phyloP scores from a whole-genome alignment of 2,329 filamentous ascomycete genomes.

The Aquanectria penicillioides region DNA sequence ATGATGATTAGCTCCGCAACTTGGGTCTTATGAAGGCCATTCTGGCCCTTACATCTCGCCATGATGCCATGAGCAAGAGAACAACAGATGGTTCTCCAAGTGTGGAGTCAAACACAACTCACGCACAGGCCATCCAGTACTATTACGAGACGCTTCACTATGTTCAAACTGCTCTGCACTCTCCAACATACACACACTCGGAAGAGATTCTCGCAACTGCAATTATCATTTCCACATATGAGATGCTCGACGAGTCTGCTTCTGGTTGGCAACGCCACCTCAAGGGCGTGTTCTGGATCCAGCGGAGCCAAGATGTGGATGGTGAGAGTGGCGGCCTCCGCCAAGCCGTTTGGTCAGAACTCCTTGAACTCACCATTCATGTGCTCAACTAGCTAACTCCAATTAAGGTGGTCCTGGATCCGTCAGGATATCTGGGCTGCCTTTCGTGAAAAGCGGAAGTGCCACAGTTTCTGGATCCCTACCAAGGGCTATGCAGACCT shows the following conservation, averaged over 20 bases:
- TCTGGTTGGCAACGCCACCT: conserved; percentile 69
- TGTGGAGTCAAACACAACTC: conserved; percentile 4
- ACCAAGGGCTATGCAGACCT: conserved; percentile 58
- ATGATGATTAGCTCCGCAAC: conserved; percentile 16
- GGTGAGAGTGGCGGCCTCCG: conserved; percentile 66
- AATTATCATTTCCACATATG: conserved; percentile 70
- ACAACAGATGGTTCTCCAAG: background rate
- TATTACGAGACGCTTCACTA: conserved; percentile 73
- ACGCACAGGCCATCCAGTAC: conserved; percentile 52
- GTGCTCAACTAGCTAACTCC: no score
- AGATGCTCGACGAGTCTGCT: conserved; percentile 69
- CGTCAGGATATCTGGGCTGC: conserved; percentile 73
- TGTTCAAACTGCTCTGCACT: conserved; percentile 66
- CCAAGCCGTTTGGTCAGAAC: conserved; percentile 65
- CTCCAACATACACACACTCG: conserved; percentile 65
- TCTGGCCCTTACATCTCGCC: conserved; percentile 20
- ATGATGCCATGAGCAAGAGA: conserved; percentile 19
- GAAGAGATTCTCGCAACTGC: conserved; percentile 68
- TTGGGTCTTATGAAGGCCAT: conserved; percentile 24
- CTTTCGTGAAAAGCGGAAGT: conserved; percentile 65
- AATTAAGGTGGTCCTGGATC: conserved; percentile 75
- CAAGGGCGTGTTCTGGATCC: conserved; percentile 74
- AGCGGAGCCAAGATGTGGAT: conserved; percentile 68
- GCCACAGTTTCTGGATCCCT: conserved; percentile 68
- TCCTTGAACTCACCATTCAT: no score